Percentiles rank a stretch among this genome's conserved stretches.
These are phyloP conservation scores for Nannochloris sp. DNA, from an alignment of 139 green algal species.

Conservation along the genomic window DNA sequence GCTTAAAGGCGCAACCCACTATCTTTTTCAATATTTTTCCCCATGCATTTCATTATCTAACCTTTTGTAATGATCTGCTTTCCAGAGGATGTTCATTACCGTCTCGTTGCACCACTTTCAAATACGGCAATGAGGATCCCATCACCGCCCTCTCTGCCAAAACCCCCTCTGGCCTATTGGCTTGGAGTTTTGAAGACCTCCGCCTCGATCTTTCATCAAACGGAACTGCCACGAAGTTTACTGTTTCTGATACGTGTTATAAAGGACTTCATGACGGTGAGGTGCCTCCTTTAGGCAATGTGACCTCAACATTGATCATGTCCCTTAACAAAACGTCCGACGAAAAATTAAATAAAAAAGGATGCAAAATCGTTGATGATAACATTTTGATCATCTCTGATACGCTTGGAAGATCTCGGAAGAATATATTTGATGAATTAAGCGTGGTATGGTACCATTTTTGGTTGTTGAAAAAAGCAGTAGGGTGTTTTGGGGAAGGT, in stretches of 20 bases:
- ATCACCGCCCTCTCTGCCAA: not conserved
- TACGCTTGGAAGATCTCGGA: not conserved
- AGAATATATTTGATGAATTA: not conserved
- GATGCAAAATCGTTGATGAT: not conserved
- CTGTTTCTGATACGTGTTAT: not conserved
- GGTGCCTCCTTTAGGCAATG: too few species aligned
- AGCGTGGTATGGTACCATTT: not conserved
- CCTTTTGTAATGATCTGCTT: not conserved
- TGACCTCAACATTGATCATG: too few species aligned
- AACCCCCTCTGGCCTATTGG: not conserved
- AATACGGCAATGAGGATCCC: not conserved
- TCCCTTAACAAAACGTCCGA: too few species aligned
- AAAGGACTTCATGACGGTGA: not conserved
- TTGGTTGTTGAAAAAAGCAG: not conserved
- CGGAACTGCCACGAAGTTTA: not conserved
- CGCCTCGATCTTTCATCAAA: not conserved
- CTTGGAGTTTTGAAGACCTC: not conserved
- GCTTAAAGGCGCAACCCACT: too few species aligned
- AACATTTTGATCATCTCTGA: not conserved
- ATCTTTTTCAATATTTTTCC: not conserved
- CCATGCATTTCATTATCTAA: not conserved
- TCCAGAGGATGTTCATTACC: not conserved
- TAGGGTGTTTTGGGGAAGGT: too few species aligned
- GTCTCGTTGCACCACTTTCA: not conserved
- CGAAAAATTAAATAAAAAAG: not conserved